These are phyloP conservation scores for Komagataella pseudopastoris DNA, from an alignment of 805 yeast species.

Conservation along the genomic window DNA sequence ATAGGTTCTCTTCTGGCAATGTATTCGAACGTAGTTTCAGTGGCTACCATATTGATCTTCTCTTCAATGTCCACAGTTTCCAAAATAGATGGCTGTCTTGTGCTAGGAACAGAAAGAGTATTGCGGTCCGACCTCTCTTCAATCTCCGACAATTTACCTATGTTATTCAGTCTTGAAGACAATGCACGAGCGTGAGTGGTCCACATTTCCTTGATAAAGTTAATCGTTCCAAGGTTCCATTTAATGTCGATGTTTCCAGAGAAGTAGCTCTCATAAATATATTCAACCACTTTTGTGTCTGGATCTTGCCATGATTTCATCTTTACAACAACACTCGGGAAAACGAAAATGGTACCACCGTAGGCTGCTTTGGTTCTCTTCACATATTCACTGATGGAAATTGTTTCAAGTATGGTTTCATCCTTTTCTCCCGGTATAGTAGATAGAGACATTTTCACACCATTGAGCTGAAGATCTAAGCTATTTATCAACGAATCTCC, in stretches of 20 bases:
- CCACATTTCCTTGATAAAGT: constrained; percentile 88
- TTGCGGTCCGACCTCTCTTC: constrained; percentile 7
- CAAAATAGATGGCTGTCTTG: constrained; percentile 17
- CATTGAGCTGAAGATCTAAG: constrained; percentile 45
- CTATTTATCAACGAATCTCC: constrained; percentile 35
- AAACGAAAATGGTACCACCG: constrained; percentile 71
- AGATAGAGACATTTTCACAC: constrained; percentile 58
- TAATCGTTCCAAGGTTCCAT: constrained; percentile 90
- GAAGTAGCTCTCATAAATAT: constrained; percentile 56
- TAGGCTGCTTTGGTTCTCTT: constrained; percentile 39
- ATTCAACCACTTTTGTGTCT: constrained; percentile 43
- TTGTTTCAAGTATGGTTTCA: constrained; percentile 26
- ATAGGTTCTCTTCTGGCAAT: constrained; percentile 59
- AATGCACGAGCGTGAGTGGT: constrained; percentile 69
- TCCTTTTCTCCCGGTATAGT: constrained; percentile 23
- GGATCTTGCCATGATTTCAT: constrained; percentile 66
- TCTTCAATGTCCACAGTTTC: constrained; percentile 22
- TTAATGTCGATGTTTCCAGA: constrained; percentile 84
- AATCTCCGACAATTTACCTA: constrained; percentile 15
- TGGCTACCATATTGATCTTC: constrained; percentile 31
- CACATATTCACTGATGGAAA: constrained; percentile 42
- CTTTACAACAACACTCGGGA: constrained; percentile 61
- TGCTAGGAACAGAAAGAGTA: constrained; percentile 13
- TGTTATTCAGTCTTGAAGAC: constrained; percentile 38
- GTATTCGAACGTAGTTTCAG: constrained; percentile 37